Conservation (phyloP, 2,329 filamentous ascomycete species). For the Fusarium virguliforme region DNA sequence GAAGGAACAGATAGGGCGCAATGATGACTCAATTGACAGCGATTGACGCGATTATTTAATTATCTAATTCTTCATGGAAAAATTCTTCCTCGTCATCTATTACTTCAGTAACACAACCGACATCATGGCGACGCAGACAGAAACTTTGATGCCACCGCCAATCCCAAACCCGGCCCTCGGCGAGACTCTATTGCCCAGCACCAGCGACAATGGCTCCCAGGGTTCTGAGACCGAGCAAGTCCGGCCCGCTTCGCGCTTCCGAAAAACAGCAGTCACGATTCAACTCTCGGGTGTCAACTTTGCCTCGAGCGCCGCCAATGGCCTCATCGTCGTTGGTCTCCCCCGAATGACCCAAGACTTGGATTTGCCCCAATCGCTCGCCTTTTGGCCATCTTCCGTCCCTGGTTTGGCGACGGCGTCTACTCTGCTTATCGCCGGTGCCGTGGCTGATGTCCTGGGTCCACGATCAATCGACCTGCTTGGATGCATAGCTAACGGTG, state of each 20-base stretch:
- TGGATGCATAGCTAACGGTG: slow-evolving; percentile 53
- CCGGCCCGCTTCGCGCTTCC: slow-evolving; percentile 31
- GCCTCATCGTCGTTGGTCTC: slow-evolving; percentile 58
- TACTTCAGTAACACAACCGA: neutral
- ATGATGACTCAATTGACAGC: slow-evolving; percentile 2
- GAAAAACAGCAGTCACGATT: slow-evolving; percentile 43
- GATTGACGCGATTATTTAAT: neutral
- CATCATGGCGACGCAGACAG: slow-evolving; percentile 11
- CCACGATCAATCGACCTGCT: slow-evolving; percentile 53
- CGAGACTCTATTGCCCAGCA: neutral
- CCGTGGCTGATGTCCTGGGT: slow-evolving; percentile 59
- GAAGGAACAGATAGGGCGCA: neutral
- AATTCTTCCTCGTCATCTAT: neutral
- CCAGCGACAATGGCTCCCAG: neutral
- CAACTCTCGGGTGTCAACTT: slow-evolving; percentile 50
- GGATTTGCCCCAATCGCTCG: slow-evolving; percentile 53
- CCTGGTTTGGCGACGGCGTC: slow-evolving; percentile 57
- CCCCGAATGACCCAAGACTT: slow-evolving; percentile 60
- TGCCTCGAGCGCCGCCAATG: slow-evolving; percentile 46
- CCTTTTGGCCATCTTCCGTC: slow-evolving; percentile 60
- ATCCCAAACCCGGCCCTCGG: neutral
- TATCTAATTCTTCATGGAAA: neutral
- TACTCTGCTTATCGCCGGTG: slow-evolving; percentile 58
- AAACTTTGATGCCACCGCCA: neutral
- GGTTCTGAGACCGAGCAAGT: neutral